A percentile compares a stretch with the other conserved stretches of the same genome.
phyloP scores from a whole-genome alignment of 345 rosid species.

The Passiflora organensis region DNA sequence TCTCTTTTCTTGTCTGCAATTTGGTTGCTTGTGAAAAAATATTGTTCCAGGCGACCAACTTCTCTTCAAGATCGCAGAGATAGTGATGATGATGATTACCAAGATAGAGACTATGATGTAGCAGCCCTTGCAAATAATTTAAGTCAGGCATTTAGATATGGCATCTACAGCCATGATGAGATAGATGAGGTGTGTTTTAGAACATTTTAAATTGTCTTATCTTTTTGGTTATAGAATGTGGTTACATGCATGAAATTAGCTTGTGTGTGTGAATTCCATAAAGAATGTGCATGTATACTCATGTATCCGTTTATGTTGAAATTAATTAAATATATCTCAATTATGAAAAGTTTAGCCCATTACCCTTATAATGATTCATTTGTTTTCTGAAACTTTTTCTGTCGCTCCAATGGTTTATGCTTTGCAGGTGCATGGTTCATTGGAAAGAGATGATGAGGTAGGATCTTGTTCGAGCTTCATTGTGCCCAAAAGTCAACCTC shows the following conservation, averaged over 20 bases:
- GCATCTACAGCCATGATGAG: conserved; percentile 72
- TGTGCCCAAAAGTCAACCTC: too few relatives aligned
- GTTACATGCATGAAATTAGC: too few relatives aligned
- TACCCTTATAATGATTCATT: too few relatives aligned
- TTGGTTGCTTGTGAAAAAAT: background rate
- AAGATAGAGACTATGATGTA: conserved; percentile 93
- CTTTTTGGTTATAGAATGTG: too few relatives aligned
- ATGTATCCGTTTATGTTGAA: too few relatives aligned
- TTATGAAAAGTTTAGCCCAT: too few relatives aligned
- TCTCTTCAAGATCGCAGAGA: conserved; percentile 82
- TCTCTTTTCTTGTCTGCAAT: background rate
- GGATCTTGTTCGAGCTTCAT: background rate
- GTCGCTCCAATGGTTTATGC: too few relatives aligned
- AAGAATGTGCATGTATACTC: too few relatives aligned
- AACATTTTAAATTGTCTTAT: conserved; percentile 3
- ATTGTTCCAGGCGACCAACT: conserved; percentile 76
- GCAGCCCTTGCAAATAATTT: conserved; percentile 87
- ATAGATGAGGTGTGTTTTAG: conserved; percentile 60
- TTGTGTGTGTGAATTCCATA: too few relatives aligned
- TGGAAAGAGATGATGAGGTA: conserved; percentile 97
- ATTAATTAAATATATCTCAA: too few relatives aligned
- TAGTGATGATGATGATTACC: conserved; percentile 92
- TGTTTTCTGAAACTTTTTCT: background rate
- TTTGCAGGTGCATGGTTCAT: conserved; percentile 66
- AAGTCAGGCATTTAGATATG: conserved; percentile 89